Evolutionary conservation across 73 alveolate species (phyloP), one percentile per base, ranked within the genome.

Genomic region (Tetrahymena borealis): DNA sequence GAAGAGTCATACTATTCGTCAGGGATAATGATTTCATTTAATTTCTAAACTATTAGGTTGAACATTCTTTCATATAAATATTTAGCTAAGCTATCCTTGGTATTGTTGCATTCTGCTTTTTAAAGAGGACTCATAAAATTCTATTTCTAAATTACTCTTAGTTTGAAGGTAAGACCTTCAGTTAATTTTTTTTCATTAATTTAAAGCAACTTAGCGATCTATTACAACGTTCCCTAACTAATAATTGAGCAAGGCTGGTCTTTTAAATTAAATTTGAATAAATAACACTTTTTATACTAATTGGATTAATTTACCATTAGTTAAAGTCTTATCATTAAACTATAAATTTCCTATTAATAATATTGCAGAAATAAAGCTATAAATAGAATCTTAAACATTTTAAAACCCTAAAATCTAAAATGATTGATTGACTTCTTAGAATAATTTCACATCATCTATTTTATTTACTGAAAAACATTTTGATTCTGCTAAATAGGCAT

Each of bases 51-150:
- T 28, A 99, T 91, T 97, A 98, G 96, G 91, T 97, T 94, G 95
- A 99, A 98, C 92, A 98, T 92, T 78, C 96, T 94, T 37, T 98
- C 99, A 94, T 98, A 99, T 91, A 99, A 91, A n/a, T 98, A 96
- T 93, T 97, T 97, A 37, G 99, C 99, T 96, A 98, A 93, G 0
- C 99, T 96, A 91, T 99, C 99, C 91, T 99, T 95, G 60, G 91
- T 93, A 18, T 93, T 37, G 28, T 38, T 79, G 38, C 95, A 93
- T 90, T 94, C 97, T 18, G 91, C 96, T 38, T 94, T 78, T 11
- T 90, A 60, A 43, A 96, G 92, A 78, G 94, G 93, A 78, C 94
- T 92, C 91, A 79, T 92, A 39, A 93, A 94, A 18, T 20, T 91
- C 78, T 95, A 97, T 90, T 96, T 95, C 91, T 94, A 38, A 40